phyloP scores from a whole-genome alignment of 306 rosid species.

The Crotalaria pallida region DNA sequence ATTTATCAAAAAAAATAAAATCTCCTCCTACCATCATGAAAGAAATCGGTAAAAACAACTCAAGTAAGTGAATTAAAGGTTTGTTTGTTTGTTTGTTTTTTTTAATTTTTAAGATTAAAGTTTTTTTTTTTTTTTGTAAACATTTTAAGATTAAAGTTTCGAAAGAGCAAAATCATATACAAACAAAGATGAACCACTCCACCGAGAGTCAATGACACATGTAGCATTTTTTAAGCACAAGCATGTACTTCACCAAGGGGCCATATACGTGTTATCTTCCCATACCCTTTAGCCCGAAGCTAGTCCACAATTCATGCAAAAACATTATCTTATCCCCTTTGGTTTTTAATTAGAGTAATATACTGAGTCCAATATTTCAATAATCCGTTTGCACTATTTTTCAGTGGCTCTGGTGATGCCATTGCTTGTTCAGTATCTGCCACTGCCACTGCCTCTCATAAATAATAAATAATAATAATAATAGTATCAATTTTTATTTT shows the following conservation, averaged over 20 bases:
- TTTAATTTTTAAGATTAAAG: too few species aligned
- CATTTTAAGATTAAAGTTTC: too few species aligned
- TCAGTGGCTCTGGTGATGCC: conserved; percentile 83
- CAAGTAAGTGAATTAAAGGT: background rate
- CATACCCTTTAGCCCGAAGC: conserved; percentile 34
- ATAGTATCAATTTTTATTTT: too few species aligned
- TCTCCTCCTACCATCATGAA: background rate
- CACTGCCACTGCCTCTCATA: conserved; percentile 62
- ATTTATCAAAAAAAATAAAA: background rate
- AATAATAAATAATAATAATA: too few species aligned
- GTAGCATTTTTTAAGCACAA: conserved; percentile 12
- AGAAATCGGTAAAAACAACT: background rate
- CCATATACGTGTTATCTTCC: conserved; percentile 37
- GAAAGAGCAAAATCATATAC: background rate
- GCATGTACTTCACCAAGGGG: background rate
- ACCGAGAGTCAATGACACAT: conserved; percentile 14
- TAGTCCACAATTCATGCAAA: conserved; percentile 62
- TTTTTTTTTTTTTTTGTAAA: too few species aligned
- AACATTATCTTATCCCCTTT: conserved; percentile 79
- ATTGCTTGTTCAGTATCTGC: conserved; percentile 22
- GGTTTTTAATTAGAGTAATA: conserved; percentile 9
- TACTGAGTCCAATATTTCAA: conserved; percentile 27
- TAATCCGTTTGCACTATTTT: conserved; percentile 46
- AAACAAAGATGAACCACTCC: conserved; percentile 42
- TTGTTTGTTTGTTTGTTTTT: too few species aligned